Evolutionary conservation across 352 stramenopile species (phyloP).

Genomic region (Phytophthora pistaciae): DNA sequence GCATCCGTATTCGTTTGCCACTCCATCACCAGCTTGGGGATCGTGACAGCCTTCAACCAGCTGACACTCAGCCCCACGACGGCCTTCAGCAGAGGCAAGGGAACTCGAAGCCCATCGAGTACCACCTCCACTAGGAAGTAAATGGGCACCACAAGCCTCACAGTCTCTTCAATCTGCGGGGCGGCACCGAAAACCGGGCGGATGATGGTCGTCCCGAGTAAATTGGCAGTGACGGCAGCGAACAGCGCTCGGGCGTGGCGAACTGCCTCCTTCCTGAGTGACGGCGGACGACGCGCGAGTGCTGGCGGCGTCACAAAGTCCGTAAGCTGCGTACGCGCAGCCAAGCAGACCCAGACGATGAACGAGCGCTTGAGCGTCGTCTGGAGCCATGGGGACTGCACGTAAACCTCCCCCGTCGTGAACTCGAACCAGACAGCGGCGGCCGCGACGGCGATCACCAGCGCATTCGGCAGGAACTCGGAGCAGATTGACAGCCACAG

Average conservation of each 20-base stretch:
- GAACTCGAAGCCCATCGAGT: conserved; percentile 51
- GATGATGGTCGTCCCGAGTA: conserved; percentile 71
- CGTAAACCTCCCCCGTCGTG: conserved; percentile 59
- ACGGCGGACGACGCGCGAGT: conserved; percentile 38
- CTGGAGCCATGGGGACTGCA: conserved; percentile 56
- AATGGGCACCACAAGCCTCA: conserved; percentile 65
- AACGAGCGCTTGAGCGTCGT: conserved; percentile 61
- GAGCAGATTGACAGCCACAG: conserved; percentile 33
- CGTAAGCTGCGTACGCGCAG: conserved; percentile 52
- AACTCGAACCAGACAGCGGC: conserved; percentile 60
- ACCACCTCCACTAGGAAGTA: conserved; percentile 59
- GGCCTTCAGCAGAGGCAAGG: conserved; percentile 55
- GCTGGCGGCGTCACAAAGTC: conserved; percentile 48
- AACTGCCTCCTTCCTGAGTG: conserved; percentile 39
- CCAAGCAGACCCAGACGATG: conserved; percentile 69
- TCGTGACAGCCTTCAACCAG: conserved; percentile 81
- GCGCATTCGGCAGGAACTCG: conserved; percentile 42
- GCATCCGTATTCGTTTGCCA: conserved; percentile 58
- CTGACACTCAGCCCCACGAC: conserved; percentile 65
- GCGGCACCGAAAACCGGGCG: conserved; percentile 62
- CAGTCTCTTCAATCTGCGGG: conserved; percentile 67
- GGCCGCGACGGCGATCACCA: conserved; percentile 51
- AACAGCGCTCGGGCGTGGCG: conserved; percentile 58
- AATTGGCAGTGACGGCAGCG: conserved; percentile 67
- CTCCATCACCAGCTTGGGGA: conserved; percentile 68